Base-by-base conservation (phyloP, 2,329 filamentous ascomycete genomes). In the Mollisiaceae sp. region DNA sequence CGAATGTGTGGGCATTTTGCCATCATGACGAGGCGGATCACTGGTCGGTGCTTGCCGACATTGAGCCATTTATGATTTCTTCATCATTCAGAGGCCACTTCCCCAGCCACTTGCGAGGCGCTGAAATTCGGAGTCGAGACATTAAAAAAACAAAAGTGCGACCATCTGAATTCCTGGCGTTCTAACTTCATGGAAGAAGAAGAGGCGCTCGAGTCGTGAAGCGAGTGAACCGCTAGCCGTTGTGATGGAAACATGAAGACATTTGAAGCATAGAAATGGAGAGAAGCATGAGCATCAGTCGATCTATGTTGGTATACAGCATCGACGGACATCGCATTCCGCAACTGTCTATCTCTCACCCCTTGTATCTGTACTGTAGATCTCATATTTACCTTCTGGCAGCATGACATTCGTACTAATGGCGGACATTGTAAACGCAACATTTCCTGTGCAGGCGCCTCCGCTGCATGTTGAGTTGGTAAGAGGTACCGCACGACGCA, bases 401-500 rank as follows among this genome's bases (percentile, higher is more conserved):
- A 22, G 45, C 45, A 50, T 50, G n/a, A 8, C 24, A 2, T 22
- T 6, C 6, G 45, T 22, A 5, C 41, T 54, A 65, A 22, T 61
- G 45, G 59, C 59, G 18, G 59, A 60, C 32, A 67, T 20, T 15
- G 65, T 58, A 54, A 67, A 67, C 11, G 56, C 63, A 24, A 65
- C 52, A 41, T 67, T 65, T 14, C 65, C 65, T 2, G 57, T 65
- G 5, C 60, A 59, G 8, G 70, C 66, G 5, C 70, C 70, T 36
- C 69, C 70, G n/a, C 70, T 68, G 45, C 70, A 72, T 12, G 68
- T 68, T 32, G 70, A 70, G 66, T 65, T 6, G 56, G 68, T 66
- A 3, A 67, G 67, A 63, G 68, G 70, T n/a, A 66, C 63, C 22
- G 69, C 70, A 65, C 65, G 65, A 86, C 79, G 71, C 84, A 86